Conservation (phyloP, 2,329 filamentous ascomycete species). For the Xylariaceae sp. region DNA sequence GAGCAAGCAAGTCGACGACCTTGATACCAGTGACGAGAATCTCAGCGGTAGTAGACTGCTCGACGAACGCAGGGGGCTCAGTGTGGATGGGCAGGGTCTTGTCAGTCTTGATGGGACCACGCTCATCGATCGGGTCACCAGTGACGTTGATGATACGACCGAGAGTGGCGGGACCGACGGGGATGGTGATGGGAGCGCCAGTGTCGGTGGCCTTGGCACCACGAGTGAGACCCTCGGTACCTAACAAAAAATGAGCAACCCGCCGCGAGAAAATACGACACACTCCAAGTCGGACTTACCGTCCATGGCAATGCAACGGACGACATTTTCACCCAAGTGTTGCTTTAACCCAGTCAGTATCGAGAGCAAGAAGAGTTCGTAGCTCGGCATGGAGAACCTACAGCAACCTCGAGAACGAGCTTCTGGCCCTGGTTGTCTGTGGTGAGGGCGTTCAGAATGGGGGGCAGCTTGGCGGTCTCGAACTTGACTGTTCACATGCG, state of each 20-base stretch:
- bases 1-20: constrained; percentile 97
- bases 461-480: constrained; percentile 83
- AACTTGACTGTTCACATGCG: constrained; percentile 74
- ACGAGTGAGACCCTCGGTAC: constrained; percentile 99
- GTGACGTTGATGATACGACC: constrained; percentile 99
- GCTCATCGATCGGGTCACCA: constrained; percentile 99
- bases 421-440: constrained; percentile 89
- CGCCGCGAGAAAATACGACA: constrained; percentile 8
- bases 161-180: constrained; percentile 87
- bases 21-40: constrained; percentile 99
- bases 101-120: constrained; percentile 91
- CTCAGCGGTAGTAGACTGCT: constrained; percentile 95
- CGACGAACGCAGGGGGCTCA: constrained; percentile 84
- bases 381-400: constrained; percentile 45
- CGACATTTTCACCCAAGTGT: constrained; percentile 99
- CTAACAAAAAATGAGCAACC: constrained; percentile 41
- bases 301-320: constrained; percentile 99
- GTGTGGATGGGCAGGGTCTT: constrained; percentile 89
- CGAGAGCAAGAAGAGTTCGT: constrained; percentile 6
- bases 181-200: constrained; percentile 91
- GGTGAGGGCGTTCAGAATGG: constrained; percentile 95
- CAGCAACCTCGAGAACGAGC: constrained; percentile 92
- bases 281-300: constrained; percentile 54
- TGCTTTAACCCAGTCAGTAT: constrained; percentile 58
- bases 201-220: constrained; percentile 81